Percentiles rank a stretch among this genome's conserved stretches.
Evolutionary conservation across 208 protist genomes (phyloP).

Genomic region (Herpetomonas muscarum): DNA sequence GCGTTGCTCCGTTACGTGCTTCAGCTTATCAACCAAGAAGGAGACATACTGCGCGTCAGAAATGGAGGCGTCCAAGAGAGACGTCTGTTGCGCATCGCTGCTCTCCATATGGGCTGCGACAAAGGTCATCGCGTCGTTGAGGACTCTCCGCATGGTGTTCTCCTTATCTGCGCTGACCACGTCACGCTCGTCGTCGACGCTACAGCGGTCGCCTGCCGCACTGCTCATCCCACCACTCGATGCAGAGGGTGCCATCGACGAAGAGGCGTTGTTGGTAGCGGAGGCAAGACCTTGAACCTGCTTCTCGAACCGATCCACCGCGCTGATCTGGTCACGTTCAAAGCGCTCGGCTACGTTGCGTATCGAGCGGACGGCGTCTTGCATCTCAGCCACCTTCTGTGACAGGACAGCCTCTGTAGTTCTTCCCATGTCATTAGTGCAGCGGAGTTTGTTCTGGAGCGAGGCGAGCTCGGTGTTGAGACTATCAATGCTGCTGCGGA

Average conservation of each 20-base stretch:
- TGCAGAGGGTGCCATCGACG: too few species aligned
- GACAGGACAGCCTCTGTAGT: too few species aligned
- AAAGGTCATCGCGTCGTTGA: conserved; percentile 36
- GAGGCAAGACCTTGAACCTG: conserved; percentile 17
- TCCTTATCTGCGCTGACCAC: not conserved
- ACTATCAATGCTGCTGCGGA: not conserved
- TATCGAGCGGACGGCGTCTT: conserved; percentile 12
- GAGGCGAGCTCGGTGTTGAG: not conserved
- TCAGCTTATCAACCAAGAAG: conserved; percentile 41
- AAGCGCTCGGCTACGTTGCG: not conserved
- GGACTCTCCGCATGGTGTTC: conserved; percentile 19
- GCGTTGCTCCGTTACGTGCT: conserved; percentile 34
- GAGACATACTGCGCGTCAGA: conserved; percentile 53
- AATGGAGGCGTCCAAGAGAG: conserved; percentile 56
- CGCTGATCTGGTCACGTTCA: not conserved
- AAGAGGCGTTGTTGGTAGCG: conserved; percentile 5
- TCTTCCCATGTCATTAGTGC: not conserved
- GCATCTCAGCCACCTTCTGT: conserved; percentile 1
- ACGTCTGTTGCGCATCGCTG: conserved; percentile 41
- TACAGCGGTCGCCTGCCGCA: not conserved
- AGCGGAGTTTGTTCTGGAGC: not conserved
- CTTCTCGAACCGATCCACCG: conserved; percentile 6
- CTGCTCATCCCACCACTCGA: too few species aligned
- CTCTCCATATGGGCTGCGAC: conserved; percentile 33
- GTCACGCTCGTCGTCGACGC: not conserved